Base-by-base conservation (phyloP, 164 flowering plant genomes). In the Houttuynia cordata region DNA sequence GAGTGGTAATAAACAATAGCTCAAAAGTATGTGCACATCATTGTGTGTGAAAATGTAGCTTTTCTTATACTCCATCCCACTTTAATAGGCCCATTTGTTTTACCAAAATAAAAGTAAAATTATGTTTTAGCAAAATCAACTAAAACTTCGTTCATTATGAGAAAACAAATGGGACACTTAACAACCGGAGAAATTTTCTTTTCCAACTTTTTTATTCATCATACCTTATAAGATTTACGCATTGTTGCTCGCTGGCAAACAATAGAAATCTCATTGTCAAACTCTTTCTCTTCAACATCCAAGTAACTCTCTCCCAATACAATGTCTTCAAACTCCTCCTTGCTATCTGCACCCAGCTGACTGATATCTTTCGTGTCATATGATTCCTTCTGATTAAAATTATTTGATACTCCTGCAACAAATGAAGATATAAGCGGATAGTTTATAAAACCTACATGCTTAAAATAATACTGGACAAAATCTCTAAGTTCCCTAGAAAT, bases 221-320 rank as follows among this genome's bases (percentile, higher is more conserved):
- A 20, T 62, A 83, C 87, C 84, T 73, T 83, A 74, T 72, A 83
- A 34, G 87, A 83, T 64, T 74, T 71, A 21, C 61, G 64, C 58
- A 57, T 74, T 56, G 57, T 64, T 49, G 53, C 60, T 64, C 74
- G 66, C 62, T 42, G 72, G 68, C 76, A 67, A 34, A 79, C 64
- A 50, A 70, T 68, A 72, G 62, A 63, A 62, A 74, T 68, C 51
- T 59, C 68, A 24, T 62, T 54, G 21, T 54, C 57, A 54, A 54
- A 13, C 30, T 54, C 39, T 39, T 62, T 66, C 54, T 53, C 45
- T 49, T 70, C 74, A 4, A 72, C 72, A 57, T 70, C 34, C 30
- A 68, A 70, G 62, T 75, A 76, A 52, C 73, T 65, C 25, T 74
- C 78, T 34, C 65, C 81, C 10, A 72, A 78, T 63, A 71, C 65